Base-by-base conservation (phyloP, 768 basidiomycete species). In the Hericium alpestre region DNA sequence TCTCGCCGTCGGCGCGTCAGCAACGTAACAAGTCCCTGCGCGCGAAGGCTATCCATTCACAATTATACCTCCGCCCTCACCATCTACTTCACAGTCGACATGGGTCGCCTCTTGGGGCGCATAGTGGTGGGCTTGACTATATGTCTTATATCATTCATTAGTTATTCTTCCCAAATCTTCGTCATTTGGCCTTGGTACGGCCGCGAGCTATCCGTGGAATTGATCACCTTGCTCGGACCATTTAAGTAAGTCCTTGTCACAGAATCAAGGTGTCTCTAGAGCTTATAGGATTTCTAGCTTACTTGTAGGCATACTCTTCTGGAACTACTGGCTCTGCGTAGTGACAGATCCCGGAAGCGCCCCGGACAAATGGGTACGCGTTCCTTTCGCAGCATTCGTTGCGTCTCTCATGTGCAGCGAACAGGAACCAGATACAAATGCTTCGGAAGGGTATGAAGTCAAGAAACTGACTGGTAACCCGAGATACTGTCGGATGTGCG, bases 171-270 rank as follows among this genome's bases (percentile, higher is more conserved):
- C 2, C 95, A 98, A 69, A 79, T 92, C 63, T 93, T 89, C 71
- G 76, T 97, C 58, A 83, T 96, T 67, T 82, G 82, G 91, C 93
- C 92, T 20, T 96, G 91, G 91, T 95, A 94, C 65, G 90, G 92
- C 41, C 70, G 78, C 39, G 84, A 71, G 52, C 60, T 90, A 60
- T 84, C 90, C 13, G 71, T 89, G 43, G 83, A 93, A 65, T 81
- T 95, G 48, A 59, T 95, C 40, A 72, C 69, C 20, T 76, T 94
- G n/a, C 76, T 96, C 20, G 61, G 82, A 2, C 95, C 95, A 9
- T 95, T 95, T 87, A 94, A 95, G 93, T 93, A 67, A 67, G 87
- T 73, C 20, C 52, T 38, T 27, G 46, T 20, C 6, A 37, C 56
- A n/a, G 32, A 32, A 32, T 7, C 32, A 32, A 32, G 4, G 6